Evolutionary conservation across 768 basidiomycete species (phyloP), one percentile per base, ranked within the genome.

Genomic region (Lentinula aciculospora): DNA sequence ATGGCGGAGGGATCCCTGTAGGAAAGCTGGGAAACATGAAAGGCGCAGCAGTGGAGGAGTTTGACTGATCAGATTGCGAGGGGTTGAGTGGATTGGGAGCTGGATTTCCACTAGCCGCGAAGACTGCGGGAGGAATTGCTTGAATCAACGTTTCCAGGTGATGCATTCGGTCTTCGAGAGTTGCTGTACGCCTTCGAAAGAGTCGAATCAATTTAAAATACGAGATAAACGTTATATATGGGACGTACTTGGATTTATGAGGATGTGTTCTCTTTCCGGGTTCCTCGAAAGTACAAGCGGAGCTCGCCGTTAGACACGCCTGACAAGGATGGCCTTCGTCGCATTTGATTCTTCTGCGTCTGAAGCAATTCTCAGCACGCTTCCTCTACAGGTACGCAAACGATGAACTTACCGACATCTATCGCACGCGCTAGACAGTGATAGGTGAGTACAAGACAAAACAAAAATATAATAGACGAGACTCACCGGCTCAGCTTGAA

Each of bases 311-410:
- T n/a, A 92, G 71, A 69, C 91, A 93, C 12, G 90, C 89, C 71
- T 92, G 89, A 69, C 90, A 93, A 32, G 91, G 91, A 66, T 92
- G 89, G 0, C 91, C 91, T 68, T 93, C 91, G 64, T 93, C 91
- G 66, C 91, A 93, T 65, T 89, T 90, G 68, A 93, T 93, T 65
- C 91, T 76, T 64, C 91, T 78, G 55, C 90, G 88, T 19, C 90
- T 92, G 63, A 5, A 62, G 47, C 46, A 32, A 27, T 31, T 2
- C 21, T 47, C 27, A 40, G 49, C 12, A 37, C 23, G 28, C 13
- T 51, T 29, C 17, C 4, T 17, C 59, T n/a, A 57, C 42, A 23
- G 12, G 25, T 39, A 6, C 27, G 32, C 48, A 51, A n/a, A 15
- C 39, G 45, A 58, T 31, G 32, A 62, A 64, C 88, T 79, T 74